Conservation (phyloP, 352 stramenopile species). For the Halophytophthora polymorphica region DNA sequence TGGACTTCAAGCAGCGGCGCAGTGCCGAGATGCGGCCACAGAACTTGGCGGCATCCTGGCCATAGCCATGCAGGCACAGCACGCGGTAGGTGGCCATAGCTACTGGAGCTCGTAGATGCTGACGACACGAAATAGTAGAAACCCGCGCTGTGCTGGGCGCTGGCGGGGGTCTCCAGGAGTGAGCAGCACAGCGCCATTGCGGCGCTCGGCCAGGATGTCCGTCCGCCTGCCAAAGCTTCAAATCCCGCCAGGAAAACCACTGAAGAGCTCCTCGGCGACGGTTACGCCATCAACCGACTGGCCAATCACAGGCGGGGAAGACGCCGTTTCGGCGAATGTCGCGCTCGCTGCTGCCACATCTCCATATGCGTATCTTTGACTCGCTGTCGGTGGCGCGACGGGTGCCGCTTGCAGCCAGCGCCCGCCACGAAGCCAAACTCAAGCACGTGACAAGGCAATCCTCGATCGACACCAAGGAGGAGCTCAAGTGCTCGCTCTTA, state of each 20-base stretch:
- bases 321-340: too few species aligned
- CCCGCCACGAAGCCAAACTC: background rate
- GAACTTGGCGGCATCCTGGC: conserved; percentile 70
- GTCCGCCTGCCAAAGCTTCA: too few species aligned
- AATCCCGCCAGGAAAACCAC: too few species aligned
- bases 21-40: conserved; percentile 69
- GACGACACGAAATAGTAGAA: too few species aligned
- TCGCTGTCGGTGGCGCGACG: background rate
- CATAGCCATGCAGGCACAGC: conserved; percentile 80
- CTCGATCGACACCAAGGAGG: background rate
- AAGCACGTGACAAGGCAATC: background rate
- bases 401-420: background rate
- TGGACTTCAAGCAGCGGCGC: conserved; percentile 69
- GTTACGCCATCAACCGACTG: too few species aligned
- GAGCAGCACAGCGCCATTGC: background rate
- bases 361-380: background rate
- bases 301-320: too few species aligned
- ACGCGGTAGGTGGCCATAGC: conserved; percentile 55
- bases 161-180: conserved; percentile 24
- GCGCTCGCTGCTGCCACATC: background rate
- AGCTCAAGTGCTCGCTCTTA: background rate
- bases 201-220: too few species aligned
- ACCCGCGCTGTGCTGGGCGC: background rate
- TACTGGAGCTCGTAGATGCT: background rate
- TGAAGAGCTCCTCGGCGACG: too few species aligned